Percentiles rank a stretch among this genome's conserved stretches.
These are phyloP conservation scores for Mucor piriformis DNA, from an alignment of 371 early-diverging fungal species.

Conservation along the genomic window DNA sequence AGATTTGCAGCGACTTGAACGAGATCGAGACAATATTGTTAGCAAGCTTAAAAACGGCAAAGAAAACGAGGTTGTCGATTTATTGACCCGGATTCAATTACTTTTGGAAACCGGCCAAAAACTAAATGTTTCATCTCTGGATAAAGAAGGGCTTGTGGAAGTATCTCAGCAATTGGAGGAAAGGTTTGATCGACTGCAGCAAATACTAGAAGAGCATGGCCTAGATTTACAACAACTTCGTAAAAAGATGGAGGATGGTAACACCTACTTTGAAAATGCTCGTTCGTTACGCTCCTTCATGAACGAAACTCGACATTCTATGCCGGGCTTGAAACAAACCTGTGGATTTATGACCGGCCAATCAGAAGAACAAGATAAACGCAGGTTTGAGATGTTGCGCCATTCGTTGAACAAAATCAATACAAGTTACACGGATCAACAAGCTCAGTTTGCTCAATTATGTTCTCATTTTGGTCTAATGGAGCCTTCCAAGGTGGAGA, in stretches of 20 bases:
- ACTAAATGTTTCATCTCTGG: constrained; percentile 20
- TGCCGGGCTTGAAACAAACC: constrained; percentile 44
- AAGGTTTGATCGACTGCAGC: constrained; percentile 37
- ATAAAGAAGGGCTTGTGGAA: constrained; percentile 23
- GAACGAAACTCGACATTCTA: constrained; percentile 32
- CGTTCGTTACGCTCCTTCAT: constrained; percentile 27
- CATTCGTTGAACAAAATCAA: constrained; percentile 19
- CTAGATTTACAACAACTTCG: constrained; percentile 26
- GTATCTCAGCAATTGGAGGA: constrained; percentile 34
- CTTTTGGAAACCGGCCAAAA: constrained; percentile 29
- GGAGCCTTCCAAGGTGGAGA: constrained; percentile 24
- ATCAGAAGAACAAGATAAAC: constrained; percentile 44
- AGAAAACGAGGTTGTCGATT: constrained; percentile 41
- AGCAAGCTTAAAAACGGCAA: constrained; percentile 35
- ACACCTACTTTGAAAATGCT: constrained; percentile 37
- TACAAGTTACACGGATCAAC: constrained; percentile 19
- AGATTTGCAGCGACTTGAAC: constrained; percentile 34
- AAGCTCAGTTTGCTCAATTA: constrained; percentile 23
- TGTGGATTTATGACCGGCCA: constrained; percentile 53
- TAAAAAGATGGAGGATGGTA: constrained; percentile 42
- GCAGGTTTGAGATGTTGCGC: constrained; percentile 29
- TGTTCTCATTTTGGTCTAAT: constrained; percentile 25
- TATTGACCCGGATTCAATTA: constrained; percentile 33
- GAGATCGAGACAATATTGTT: constrained; percentile 26
- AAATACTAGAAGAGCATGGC: constrained; percentile 32